phyloP scores from a whole-genome alignment of 202 grass and related monocot genomes.

The Zizania palustris region DNA sequence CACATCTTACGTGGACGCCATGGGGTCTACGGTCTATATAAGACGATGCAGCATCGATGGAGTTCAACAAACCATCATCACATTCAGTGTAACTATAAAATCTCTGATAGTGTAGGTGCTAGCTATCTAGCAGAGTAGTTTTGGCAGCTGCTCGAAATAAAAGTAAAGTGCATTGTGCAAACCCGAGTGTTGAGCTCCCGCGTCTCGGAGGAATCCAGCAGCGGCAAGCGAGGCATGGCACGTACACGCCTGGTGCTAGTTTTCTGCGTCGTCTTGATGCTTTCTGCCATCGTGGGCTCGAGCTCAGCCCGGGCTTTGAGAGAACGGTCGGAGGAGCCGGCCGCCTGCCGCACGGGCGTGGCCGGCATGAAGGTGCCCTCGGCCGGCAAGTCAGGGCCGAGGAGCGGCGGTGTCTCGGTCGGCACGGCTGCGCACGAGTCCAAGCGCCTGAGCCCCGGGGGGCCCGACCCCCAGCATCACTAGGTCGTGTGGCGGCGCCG shows the following conservation, averaged over 20 bases:
- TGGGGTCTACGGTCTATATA: conserved; percentile 28
- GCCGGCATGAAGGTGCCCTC: conserved; percentile 31
- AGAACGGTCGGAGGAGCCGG: background rate
- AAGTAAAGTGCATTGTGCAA: background rate
- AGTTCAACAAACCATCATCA: conserved; percentile 9
- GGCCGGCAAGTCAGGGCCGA: background rate
- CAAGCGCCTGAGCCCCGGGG: conserved; percentile 73
- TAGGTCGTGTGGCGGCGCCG: background rate
- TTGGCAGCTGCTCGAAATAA: background rate
- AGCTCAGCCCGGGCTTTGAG: conserved; percentile 44
- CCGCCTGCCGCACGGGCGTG: background rate
- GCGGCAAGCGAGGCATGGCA: conserved; percentile 30
- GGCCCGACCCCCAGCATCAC: conserved; percentile 76
- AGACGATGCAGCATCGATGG: conserved; percentile 3
- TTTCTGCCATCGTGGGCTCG: conserved; percentile 13
- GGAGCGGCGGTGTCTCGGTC: background rate
- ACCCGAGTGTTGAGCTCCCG: background rate
- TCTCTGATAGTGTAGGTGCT: background rate
- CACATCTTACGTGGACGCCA: conserved; percentile 35
- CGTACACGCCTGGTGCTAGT: background rate
- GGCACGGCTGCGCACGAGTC: conserved; percentile 41
- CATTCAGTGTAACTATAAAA: background rate
- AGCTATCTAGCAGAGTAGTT: background rate
- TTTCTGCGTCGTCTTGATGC: conserved; percentile 38
- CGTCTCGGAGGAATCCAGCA: background rate